phyloP scores from a whole-genome alignment of 371 early-diverging fungal genomes.

The Circinella minor region DNA sequence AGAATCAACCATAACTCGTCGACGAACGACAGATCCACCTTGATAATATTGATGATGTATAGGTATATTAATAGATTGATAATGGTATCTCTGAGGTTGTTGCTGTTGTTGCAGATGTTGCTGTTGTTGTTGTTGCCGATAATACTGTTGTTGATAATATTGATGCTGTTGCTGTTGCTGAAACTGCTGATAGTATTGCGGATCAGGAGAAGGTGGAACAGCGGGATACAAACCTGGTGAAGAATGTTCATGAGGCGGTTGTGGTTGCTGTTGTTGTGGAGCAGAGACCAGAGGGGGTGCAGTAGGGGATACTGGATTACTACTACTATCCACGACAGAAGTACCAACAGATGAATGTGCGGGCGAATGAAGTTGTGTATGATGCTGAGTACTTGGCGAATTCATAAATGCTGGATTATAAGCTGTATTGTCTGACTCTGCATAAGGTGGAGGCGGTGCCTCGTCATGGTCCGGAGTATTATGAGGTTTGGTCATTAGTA shows the following conservation, averaged over 20 bases:
- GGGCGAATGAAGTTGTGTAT: slow-evolving; percentile 4
- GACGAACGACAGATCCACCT: slow-evolving; percentile 3
- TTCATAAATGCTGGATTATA: slow-evolving; percentile 23
- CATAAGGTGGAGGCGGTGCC: slow-evolving; percentile 24
- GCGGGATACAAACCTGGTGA: slow-evolving; percentile 5
- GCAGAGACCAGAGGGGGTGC: neutral
- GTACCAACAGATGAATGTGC: slow-evolving; percentile 5
- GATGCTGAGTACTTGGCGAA: neutral
- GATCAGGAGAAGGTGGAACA: slow-evolving; percentile 3
- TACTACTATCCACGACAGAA: slow-evolving; percentile 8
- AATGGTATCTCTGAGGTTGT: slow-evolving; percentile 1
- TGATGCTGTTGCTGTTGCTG: slow-evolving; percentile 9
- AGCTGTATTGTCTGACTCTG: slow-evolving; percentile 19
- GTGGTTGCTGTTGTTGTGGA: neutral
- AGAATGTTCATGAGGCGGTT: neutral
- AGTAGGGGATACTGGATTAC: neutral
- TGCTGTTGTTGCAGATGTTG: neutral
- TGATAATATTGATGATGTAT: slow-evolving; percentile 8
- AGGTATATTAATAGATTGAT: slow-evolving; percentile 22
- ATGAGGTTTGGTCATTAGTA: slow-evolving; percentile 3
- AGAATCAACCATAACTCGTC: slow-evolving; percentile 12
- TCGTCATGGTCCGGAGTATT: slow-evolving; percentile 21
- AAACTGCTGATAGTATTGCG: neutral
- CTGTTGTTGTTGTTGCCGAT: slow-evolving; percentile 3
- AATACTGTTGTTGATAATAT: slow-evolving; percentile 8